Base-by-base conservation (phyloP, 768 basidiomycete genomes). In the Bullera alba region DNA sequence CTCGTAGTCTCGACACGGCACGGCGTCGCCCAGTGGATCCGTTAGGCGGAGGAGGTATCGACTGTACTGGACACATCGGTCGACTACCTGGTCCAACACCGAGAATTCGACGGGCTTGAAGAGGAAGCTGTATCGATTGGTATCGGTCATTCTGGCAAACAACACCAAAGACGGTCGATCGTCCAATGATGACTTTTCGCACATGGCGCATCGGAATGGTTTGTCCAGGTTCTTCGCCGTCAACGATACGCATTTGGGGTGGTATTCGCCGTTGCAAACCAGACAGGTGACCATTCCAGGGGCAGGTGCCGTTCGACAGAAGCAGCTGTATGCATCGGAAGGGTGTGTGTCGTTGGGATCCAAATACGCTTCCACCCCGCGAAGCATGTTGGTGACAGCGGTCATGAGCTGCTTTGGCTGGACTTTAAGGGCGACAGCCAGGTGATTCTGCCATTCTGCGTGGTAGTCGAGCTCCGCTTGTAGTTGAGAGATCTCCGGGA, bases 401-500 rank as follows among this genome's bases (percentile, higher is more conserved):
- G 28, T 47, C 16, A 25, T 36, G 10, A 56, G 51, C 17, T 56
- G 54, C 35, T 43, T 52, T 26, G 51, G 21, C 4, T 43, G 47
- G 15, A 42, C 25, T 16, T 52, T 26, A 16, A 69, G 43, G 5
- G 67, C n/a, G 1, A 26, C 28, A 27, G 57, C 54, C 0, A 56
- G 51, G 19, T 46, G 28, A 6, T 28, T n/a, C 4, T 50, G 27
- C 73, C 73, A 74, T 19, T 55, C 16, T 1, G 61, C 48, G 50
- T 70, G 64, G 32, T 41, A 45, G 29, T 61, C 52, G 16, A 66
- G 42, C 41, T 70, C 69, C 5, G 41, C 54, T 41, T 69, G 57
- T 22, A 69, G 52, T n/a, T 53, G 48, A 21, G 53, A 41, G 19
- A 74, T 56, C 37, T 72, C 73, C 8, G 67, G 63, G 3, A 72